Base-by-base conservation (phyloP, 2,329 filamentous ascomycete genomes). In the Fusarium devonianum region DNA sequence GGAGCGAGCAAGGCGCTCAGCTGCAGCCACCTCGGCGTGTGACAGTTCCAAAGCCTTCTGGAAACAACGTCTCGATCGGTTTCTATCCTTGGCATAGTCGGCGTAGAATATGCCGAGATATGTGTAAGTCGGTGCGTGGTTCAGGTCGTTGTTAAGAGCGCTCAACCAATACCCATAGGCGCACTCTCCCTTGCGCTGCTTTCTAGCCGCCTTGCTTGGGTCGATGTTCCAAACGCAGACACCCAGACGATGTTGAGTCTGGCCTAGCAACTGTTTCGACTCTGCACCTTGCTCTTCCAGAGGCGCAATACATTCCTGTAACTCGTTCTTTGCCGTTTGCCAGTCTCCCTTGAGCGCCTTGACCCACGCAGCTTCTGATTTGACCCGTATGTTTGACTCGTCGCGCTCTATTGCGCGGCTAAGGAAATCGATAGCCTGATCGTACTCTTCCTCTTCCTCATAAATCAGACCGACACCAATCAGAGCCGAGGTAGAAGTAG, bases 1-100 rank as follows among this genome's bases (percentile, higher is more conserved):
- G 0, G 86, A 86, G 50, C 84, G 83, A 2, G 94, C 92, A 12
- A 99, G 81, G 19, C 91, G 84, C 70, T 97, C 90, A 0, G 94
- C 94, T 25, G 94, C 91, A 60, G 88, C 80, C 1, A 96, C 83
- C 68, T 99, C 94, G 0, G 89, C 87, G 0, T 91, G 77, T 0
- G 94, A 99, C 3, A 99, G 76, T 70, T 99, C 94, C 38, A 99
- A 89, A 0, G 94, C 94, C 69, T 97, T 97, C 64, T 97, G 90
- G 65, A 97, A 97, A 68, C 93, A 97, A 56, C 89, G 87, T n/a
- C 90, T 83, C 7, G 93, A 91, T 66, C 95, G 81, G 65, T 87
- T 89, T 71, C 86, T 91, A 70, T 97, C 94, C 59, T 87, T 91
- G 45, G 84, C 88, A 67, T 97, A 97, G 66, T 97, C 93, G 5